Conservation (phyloP, 2,329 filamentous ascomycete species). For the Aspergillus aculeatinus region DNA sequence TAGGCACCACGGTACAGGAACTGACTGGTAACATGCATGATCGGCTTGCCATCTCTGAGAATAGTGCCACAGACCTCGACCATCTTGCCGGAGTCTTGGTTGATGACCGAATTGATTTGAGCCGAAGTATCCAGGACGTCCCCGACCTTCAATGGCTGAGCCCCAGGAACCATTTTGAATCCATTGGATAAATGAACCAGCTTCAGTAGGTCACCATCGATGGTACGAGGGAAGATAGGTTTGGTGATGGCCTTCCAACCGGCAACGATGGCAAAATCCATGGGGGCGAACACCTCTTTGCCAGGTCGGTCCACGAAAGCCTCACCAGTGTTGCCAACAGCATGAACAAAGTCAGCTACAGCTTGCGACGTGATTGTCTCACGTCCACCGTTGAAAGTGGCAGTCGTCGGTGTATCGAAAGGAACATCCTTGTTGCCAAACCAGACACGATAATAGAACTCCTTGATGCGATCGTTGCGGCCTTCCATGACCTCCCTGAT, state of each 20-base stretch:
- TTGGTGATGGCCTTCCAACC: constrained; percentile 99
- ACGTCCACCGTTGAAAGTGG: constrained; percentile 85
- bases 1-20: constrained; percentile 95
- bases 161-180: constrained; percentile 97
- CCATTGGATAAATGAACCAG: constrained; percentile 95
- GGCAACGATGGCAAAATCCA: constrained; percentile 98
- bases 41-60: constrained; percentile 73
- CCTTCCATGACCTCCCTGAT: constrained; percentile 95
- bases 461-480: constrained; percentile 97
- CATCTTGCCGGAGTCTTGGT: constrained; percentile 98
- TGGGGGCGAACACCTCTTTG: constrained; percentile 90
- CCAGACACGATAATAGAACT: constrained; percentile 98
- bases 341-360: constrained; percentile 98
- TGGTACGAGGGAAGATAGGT: constrained; percentile 94
- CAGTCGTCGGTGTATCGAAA: constrained; percentile 79
- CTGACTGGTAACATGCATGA: constrained; percentile 98
- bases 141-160: constrained; percentile 90
- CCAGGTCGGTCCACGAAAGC: constrained; percentile 94
- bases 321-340: constrained; percentile 95
- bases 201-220: constrained; percentile 93
- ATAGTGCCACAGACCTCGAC: constrained; percentile 99
- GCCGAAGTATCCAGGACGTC: constrained; percentile 90
- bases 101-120: constrained; percentile 95
- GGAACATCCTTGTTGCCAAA: constrained; percentile 84
- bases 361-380: constrained; percentile 84